A percentile compares a stretch with the other conserved stretches of the same genome.
phyloP scores from a whole-genome alignment of 208 protist genomes.

The Wallacemonas collosoma region DNA sequence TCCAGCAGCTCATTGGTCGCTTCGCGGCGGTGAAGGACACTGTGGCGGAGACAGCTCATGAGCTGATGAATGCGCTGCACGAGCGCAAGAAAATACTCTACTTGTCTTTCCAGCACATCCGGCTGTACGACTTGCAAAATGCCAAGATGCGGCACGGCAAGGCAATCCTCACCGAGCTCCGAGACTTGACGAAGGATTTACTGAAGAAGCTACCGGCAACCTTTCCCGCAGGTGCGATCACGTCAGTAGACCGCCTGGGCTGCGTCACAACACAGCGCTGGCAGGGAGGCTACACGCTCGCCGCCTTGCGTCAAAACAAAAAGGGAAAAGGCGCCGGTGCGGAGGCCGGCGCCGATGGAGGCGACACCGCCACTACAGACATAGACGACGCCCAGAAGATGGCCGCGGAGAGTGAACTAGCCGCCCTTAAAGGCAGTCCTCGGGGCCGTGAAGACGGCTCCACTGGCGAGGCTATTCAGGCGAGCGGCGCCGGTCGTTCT shows the following conservation, averaged over 20 bases:
- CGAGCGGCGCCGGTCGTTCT: background rate
- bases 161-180: conserved; percentile 75
- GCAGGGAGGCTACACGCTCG: conserved; percentile 85
- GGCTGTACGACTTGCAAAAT: conserved; percentile 89
- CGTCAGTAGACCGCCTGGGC: conserved; percentile 85
- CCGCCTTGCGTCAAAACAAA: conserved; percentile 65
- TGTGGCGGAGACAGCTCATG: conserved; percentile 80
- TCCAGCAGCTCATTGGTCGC: conserved; percentile 85
- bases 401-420: conserved; percentile 63
- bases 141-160: conserved; percentile 76
- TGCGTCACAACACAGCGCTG: conserved; percentile 83
- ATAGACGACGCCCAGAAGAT: conserved; percentile 47
- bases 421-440: conserved; percentile 20
- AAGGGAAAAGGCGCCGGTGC: background rate
- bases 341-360: background rate
- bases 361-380: conserved; percentile 7
- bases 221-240: conserved; percentile 76
- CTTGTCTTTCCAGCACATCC: conserved; percentile 93
- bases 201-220: conserved; percentile 68
- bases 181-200: conserved; percentile 58
- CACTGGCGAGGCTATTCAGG: background rate
- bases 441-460: conserved; percentile 5
- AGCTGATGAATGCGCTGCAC: conserved; percentile 86
- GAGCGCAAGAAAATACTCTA: conserved; percentile 92
- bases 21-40: conserved; percentile 88